Conservation (phyloP, 352 stramenopile genomes). For the Aphanomyces astaci region DNA sequence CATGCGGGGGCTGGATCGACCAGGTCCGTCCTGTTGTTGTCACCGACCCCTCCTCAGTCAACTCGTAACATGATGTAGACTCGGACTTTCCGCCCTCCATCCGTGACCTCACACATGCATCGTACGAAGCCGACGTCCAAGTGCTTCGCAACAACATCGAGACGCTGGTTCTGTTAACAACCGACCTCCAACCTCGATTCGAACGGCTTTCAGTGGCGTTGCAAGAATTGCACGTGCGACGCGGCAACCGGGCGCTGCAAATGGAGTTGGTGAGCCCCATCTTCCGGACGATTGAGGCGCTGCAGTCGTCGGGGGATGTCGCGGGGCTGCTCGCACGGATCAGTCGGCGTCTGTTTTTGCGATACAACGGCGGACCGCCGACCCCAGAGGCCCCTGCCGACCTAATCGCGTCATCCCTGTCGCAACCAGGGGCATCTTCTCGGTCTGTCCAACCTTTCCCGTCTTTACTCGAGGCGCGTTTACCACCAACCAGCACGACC, state of each 20-base stretch:
- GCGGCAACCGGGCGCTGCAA: constrained; percentile 13
- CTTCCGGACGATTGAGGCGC: constrained; percentile 43
- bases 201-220: constrained; percentile 42
- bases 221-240: constrained; percentile 26
- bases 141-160: constrained; percentile 47
- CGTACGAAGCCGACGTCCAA: constrained; percentile 25
- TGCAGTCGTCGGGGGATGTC: constrained; percentile 49
- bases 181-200: constrained; percentile 41
- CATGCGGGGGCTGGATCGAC: not conserved
- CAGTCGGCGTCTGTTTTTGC: constrained; percentile 6
- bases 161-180: constrained; percentile 37
- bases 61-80: not conserved
- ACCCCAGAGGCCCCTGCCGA: too few species aligned
- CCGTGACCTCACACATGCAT: not conserved
- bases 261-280: constrained; percentile 22
- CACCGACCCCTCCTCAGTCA: not conserved
- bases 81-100: not conserved
- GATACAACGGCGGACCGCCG: not conserved
- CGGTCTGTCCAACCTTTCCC: too few species aligned
- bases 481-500: not conserved
- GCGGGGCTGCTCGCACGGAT: constrained; percentile 34
- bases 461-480: not conserved
- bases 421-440: too few species aligned
- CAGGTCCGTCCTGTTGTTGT: not conserved
- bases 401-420: too few species aligned